Evolutionary conservation across 345 rosid species (phyloP).

Genomic region (Lenwebbia sp.): DNA sequence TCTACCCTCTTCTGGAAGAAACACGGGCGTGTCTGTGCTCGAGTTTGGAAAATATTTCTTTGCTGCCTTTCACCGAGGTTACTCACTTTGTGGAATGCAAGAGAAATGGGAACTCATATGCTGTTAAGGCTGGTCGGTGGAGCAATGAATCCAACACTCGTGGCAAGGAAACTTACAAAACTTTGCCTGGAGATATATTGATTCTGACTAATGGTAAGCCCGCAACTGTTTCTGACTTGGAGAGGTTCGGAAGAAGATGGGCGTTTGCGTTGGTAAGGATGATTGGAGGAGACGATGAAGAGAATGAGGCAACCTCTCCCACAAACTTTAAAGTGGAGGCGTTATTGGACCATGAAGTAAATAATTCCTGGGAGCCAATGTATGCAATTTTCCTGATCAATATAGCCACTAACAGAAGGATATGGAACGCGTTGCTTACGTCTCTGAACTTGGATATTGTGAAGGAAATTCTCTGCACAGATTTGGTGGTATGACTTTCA

Average conservation of each 20-base stretch:
- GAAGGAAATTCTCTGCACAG: conserved; percentile 8
- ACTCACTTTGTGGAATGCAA: background rate
- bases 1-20: conserved; percentile 32
- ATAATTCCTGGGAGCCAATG: conserved; percentile 3
- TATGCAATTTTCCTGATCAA: conserved; percentile 19
- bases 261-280: conserved; percentile 5
- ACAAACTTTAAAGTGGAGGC: conserved; percentile 11
- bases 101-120: background rate
- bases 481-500: conserved; percentile 13
- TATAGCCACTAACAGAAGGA: conserved; percentile 16
- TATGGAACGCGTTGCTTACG: conserved; percentile 28
- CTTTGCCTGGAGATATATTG: conserved; percentile 30
- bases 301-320: background rate
- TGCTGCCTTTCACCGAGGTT: conserved; percentile 26
- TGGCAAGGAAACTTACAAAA: conserved; percentile 21
- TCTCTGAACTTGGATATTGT: conserved; percentile 7
- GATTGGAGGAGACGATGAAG: background rate
- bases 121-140: conserved; percentile 23
- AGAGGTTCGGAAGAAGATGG: conserved; percentile 18
- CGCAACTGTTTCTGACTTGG: conserved; percentile 20
- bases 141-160: conserved; percentile 7
- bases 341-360: background rate
- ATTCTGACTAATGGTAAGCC: conserved; percentile 24
- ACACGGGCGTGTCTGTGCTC: conserved; percentile 22
- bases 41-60: conserved; percentile 13